Conservation (phyloP, 1,284 basidiomycete species). For the Cryptococcus sp. region DNA sequence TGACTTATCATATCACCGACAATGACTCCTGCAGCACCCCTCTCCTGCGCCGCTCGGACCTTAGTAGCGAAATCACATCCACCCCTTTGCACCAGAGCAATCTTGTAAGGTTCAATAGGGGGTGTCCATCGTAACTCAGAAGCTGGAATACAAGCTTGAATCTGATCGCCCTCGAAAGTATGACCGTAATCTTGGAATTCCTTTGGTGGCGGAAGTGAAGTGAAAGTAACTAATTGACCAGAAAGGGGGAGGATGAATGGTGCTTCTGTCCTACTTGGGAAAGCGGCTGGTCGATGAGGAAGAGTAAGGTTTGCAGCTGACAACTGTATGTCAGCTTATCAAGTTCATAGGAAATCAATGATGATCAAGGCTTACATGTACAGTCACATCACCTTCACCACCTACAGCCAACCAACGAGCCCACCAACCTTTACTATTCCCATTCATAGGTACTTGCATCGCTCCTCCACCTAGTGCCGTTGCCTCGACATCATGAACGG, state of each 20-base stretch:
- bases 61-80: slow-evolving; percentile 84
- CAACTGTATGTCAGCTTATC: background rate
- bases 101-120: slow-evolving; percentile 42
- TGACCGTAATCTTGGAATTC: background rate
- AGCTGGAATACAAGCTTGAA: slow-evolving; percentile 20
- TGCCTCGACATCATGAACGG: background rate
- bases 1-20: slow-evolving; percentile 62
- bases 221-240: slow-evolving; percentile 34
- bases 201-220: slow-evolving; percentile 8
- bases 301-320: slow-evolving; percentile 32
- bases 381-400: slow-evolving; percentile 35
- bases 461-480: background rate
- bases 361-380: slow-evolving; percentile 36
- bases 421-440: slow-evolving; percentile 24
- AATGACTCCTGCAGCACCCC: slow-evolving; percentile 81
- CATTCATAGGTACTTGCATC: background rate
- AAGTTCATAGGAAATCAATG: background rate
- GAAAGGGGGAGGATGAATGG: slow-evolving; percentile 27
- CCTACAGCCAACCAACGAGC: slow-evolving; percentile 35
- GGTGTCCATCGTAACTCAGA: slow-evolving; percentile 12
- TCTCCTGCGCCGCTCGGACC: slow-evolving; percentile 69
- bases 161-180: background rate
- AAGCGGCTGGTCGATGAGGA: slow-evolving; percentile 46
- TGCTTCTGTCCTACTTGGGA: slow-evolving; percentile 31
- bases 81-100: slow-evolving; percentile 80